Percentiles rank a stretch among this genome's conserved stretches.
Evolutionary conservation across 2,329 filamentous ascomycete genomes (phyloP).

Genomic region (Talaromyces sp.): DNA sequence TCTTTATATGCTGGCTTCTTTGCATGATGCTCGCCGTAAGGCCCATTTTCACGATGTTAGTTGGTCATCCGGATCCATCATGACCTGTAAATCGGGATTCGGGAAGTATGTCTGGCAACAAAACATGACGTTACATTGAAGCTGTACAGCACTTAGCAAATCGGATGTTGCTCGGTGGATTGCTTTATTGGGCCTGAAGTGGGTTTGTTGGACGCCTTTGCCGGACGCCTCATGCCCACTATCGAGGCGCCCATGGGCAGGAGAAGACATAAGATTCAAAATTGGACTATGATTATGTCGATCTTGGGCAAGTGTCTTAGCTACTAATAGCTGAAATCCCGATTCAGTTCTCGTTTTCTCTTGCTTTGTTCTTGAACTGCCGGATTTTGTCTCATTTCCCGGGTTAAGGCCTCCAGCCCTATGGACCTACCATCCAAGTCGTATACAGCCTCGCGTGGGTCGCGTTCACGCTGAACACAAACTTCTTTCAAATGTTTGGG

Average conservation of each 20-base stretch:
- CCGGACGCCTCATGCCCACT: not conserved
- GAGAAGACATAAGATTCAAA: not conserved
- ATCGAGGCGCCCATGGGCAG: not conserved
- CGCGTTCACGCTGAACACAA: too few species aligned
- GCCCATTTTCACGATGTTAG: too few species aligned
- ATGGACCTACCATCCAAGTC: not conserved
- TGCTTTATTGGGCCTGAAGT: not conserved
- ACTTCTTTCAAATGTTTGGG: too few species aligned
- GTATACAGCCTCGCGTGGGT: too few species aligned
- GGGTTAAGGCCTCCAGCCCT: not conserved
- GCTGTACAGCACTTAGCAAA: not conserved
- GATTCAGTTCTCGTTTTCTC: too few species aligned
- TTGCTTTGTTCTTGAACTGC: too few species aligned
- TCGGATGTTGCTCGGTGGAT: not conserved
- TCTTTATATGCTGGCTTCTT: too few species aligned
- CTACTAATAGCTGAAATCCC: too few species aligned
- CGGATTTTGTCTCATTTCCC: too few species aligned
- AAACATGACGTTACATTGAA: not conserved
- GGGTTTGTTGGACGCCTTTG: constrained; percentile 6
- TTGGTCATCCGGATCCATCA: not conserved
- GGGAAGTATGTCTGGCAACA: not conserved
- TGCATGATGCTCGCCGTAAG: too few species aligned
- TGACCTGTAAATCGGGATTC: not conserved
- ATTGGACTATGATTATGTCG: not conserved
- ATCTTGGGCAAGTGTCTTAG: not conserved